Conservation (phyloP, 2,329 filamentous ascomycete species). For the Aspergillus carbonarius region DNA sequence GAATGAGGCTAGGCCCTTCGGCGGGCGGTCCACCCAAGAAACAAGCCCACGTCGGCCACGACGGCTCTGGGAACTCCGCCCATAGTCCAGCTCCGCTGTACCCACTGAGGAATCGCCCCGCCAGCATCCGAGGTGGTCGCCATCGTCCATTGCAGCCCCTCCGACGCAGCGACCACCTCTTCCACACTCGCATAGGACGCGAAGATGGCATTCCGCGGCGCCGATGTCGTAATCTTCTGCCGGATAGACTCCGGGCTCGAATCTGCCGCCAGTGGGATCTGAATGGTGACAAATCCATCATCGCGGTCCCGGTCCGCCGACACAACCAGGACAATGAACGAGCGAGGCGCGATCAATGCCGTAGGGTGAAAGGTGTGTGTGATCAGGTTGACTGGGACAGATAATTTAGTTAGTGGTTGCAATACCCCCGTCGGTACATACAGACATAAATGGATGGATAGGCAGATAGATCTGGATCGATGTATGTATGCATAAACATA, state of each 20-base stretch:
- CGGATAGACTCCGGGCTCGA: slow-evolving; percentile 20
- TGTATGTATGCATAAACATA: background rate
- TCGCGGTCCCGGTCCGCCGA: slow-evolving; percentile 23
- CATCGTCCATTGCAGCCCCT: slow-evolving; percentile 35
- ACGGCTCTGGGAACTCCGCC: slow-evolving; percentile 39
- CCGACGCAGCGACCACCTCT: slow-evolving; percentile 20
- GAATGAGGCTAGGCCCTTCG: slow-evolving; percentile 6
- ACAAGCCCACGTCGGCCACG: slow-evolving; percentile 41
- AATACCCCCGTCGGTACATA: too few relatives aligned
- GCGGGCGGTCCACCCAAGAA: slow-evolving; percentile 33
- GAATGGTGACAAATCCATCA: slow-evolving; percentile 34
- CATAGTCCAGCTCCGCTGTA: slow-evolving; percentile 39
- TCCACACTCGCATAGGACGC: slow-evolving; percentile 39
- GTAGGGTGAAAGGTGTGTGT: slow-evolving; percentile 38
- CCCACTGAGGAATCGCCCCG: slow-evolving; percentile 36
- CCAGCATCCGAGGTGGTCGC: slow-evolving; percentile 39
- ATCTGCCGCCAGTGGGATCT: slow-evolving; percentile 29
- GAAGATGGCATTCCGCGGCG: slow-evolving; percentile 29
- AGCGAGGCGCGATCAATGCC: slow-evolving; percentile 32
- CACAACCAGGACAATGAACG: slow-evolving; percentile 34
- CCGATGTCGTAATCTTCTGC: slow-evolving; percentile 21
- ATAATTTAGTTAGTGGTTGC: background rate
- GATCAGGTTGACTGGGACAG: slow-evolving; percentile 33
- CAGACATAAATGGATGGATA: too few relatives aligned
- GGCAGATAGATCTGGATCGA: too few relatives aligned